Conservation (phyloP, 1,139 yeast genomes). For the Candida buenavistaensis region DNA sequence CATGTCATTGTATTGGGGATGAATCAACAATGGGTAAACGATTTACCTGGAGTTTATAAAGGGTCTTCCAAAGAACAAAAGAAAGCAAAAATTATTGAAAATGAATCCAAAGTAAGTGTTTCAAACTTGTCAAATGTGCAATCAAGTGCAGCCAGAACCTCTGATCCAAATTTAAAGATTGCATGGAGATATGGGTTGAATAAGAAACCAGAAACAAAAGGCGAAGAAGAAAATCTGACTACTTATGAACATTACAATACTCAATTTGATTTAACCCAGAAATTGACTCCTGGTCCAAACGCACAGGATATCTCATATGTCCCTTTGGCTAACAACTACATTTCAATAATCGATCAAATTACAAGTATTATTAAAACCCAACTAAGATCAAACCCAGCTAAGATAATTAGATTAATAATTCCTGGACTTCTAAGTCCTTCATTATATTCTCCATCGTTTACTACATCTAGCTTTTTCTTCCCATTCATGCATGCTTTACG, state of each 20-base stretch:
- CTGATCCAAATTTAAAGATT: constrained; percentile 59
- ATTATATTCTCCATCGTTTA: constrained; percentile 57
- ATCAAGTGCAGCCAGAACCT: constrained; percentile 21
- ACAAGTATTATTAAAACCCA: constrained; percentile 40
- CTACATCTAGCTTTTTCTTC: constrained; percentile 50
- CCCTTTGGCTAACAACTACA: constrained; percentile 29
- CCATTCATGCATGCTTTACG: constrained; percentile 66
- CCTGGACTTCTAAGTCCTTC: constrained; percentile 84
- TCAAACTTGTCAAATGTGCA: constrained; percentile 50
- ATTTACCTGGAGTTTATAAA: constrained; percentile 77
- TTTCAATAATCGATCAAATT: constrained; percentile 39
- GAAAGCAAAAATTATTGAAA: constrained; percentile 55
- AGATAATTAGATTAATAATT: constrained; percentile 63
- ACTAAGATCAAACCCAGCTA: constrained; percentile 29
- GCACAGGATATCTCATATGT: constrained; percentile 60
- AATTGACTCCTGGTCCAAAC: constrained; percentile 66
- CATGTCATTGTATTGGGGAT: constrained; percentile 72
- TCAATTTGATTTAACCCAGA: constrained; percentile 76
- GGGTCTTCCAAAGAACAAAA: constrained; percentile 70
- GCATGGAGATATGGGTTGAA: constrained; percentile 85
- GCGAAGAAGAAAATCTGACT: constrained; percentile 12
- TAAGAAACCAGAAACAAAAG: constrained; percentile 32
- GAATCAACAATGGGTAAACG: constrained; percentile 61
- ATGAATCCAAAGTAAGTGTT: constrained; percentile 66
- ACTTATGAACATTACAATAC: constrained; percentile 56